Evolutionary conservation across 2,329 filamentous ascomycete species (phyloP), one percentile per base, ranked within the genome.

Genomic region (Ilyonectria destructans): DNA sequence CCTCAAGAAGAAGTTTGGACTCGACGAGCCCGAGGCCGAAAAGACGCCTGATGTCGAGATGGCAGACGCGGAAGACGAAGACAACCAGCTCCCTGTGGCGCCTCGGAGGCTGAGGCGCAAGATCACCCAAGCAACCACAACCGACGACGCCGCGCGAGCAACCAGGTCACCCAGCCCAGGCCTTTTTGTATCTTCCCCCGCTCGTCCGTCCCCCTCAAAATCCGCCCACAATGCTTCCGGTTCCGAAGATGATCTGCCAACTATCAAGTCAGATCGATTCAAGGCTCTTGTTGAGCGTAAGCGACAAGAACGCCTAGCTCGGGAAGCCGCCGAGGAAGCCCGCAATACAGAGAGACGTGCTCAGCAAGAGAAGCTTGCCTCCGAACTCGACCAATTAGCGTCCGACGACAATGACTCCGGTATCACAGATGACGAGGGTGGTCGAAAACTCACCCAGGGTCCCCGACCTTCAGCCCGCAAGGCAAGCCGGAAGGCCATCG

Each of bases 401-500:
- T 79, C 77, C 0, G 80, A 80, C 37, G 81, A 80, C 40, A 78
- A 83, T 54, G 80, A 79, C n/a, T 85, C 84, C n/a, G 85, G 87
- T 65, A 85, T 89, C 57, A 87, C 85, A 2, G 90, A 92, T 66
- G 90, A 90, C 37, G 90, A 90, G 29, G 88, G 85, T 46, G 91
- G 87, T n/a, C 86, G 85, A 49, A 89, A 85, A 69, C 83, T 96
- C 51, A 93, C 92, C 0, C 93, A 95, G 77, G 84, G 88, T 45
- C 85, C 88, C 29, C 90, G 92, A 4, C 91, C 94, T 6, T 87
- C 68, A 35, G 66, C 89, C 10, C 89, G 96, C 13, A 97, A 96
- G 79, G 95, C 96, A 0, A 96, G 95, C 84, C 98, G 96, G 83
- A 98, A 95, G 82, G 96, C 96, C 0, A 80, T 98, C 48, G 94